Base-by-base conservation (phyloP, 176 grass and related monocot genomes). In the Neostapfia colusana region DNA sequence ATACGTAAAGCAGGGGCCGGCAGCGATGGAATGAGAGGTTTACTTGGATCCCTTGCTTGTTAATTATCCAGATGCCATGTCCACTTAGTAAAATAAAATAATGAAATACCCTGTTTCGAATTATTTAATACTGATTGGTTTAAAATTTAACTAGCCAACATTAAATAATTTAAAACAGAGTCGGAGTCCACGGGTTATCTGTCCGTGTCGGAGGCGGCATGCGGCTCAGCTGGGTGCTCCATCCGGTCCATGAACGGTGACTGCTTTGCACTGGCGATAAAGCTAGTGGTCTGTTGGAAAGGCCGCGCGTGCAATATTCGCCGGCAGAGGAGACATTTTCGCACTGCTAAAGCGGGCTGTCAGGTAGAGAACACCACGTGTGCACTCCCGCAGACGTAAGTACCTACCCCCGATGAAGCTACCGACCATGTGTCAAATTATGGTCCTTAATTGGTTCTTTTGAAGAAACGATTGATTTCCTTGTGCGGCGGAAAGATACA, bases 271-370 rank as follows among this genome's bases (percentile, higher is more conserved):
- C 13, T 26, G 55, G 10, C 55, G 26, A 5, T 10, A 58, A 31
- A 26, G 14, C 0, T 16, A 37, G 75, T 65, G 60, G 75, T 77
- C 75, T 65, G 60, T 77, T 77, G 44, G 61, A 77, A 77, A 65
- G 61, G 20, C 12, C 44, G 31, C 21, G 74, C 60, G 60, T 77
- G 60, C 43, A 37, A 36, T 3, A 1, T 17, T 46, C 13, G 17
- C 26, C 41, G 61, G 59, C 41, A 36, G 37, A 64, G 74, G 43
- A 16, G 17, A 34, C 28, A 65, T 36, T 36, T 77, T 51, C 74
- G 51, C 74, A 65, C 74, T 25, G 74, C 12, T 64, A 48, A 48
- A 63, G 43, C 45, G 10, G 18, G 13, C 6, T 24, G 53, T 55
- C 51, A 55, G 20, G 20, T 55, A 55, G 31, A 31, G 31, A 31